A percentile compares a stretch with the other conserved stretches of the same genome.
Conservation (phyloP, 768 basidiomycete species). For the Daedaleopsis sinensis region DNA sequence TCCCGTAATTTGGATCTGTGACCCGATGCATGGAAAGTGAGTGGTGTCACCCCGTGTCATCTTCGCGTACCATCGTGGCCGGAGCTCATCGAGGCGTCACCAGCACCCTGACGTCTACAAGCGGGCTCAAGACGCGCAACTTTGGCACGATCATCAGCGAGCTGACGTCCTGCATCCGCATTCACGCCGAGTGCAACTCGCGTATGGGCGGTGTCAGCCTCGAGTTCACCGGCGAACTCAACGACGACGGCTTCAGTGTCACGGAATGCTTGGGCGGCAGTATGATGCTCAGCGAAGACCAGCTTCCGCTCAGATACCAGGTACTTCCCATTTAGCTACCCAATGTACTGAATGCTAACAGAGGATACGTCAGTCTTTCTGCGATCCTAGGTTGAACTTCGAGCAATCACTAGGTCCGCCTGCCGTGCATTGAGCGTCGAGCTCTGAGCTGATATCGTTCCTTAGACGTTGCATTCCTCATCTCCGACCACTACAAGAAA, state of each 20-base stretch:
- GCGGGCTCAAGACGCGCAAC: conserved; percentile 87
- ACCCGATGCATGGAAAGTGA: conserved; percentile 99
- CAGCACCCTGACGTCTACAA: conserved; percentile 82
- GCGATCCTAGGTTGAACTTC: conserved; percentile 92
- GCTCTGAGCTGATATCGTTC: neutral
- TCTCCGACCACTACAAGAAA: conserved; percentile 80
- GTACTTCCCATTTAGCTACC: conserved; percentile 36
- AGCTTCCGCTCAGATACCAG: conserved; percentile 90
- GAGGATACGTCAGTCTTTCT: conserved; percentile 66
- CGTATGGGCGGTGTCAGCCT: conserved; percentile 69
- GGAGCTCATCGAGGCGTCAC: neutral
- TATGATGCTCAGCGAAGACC: conserved; percentile 90
- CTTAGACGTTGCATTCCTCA: conserved; percentile 81
- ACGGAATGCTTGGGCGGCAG: conserved; percentile 97
- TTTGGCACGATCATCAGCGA: conserved; percentile 90
- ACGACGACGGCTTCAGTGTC: conserved; percentile 90
- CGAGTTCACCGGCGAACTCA: conserved; percentile 83
- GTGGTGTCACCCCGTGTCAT: conserved; percentile 33
- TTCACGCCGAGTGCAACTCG: conserved; percentile 76
- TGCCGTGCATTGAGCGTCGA: neutral
- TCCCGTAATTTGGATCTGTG: conserved; percentile 92
- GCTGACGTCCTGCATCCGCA: conserved; percentile 76
- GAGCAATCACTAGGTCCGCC: conserved; percentile 88
- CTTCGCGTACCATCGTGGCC: neutral
- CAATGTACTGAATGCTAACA: neutral